These are phyloP conservation scores for Penicillium antarcticum DNA, from an alignment of 495 filamentous ascomycete genomes.

Conservation along the genomic window DNA sequence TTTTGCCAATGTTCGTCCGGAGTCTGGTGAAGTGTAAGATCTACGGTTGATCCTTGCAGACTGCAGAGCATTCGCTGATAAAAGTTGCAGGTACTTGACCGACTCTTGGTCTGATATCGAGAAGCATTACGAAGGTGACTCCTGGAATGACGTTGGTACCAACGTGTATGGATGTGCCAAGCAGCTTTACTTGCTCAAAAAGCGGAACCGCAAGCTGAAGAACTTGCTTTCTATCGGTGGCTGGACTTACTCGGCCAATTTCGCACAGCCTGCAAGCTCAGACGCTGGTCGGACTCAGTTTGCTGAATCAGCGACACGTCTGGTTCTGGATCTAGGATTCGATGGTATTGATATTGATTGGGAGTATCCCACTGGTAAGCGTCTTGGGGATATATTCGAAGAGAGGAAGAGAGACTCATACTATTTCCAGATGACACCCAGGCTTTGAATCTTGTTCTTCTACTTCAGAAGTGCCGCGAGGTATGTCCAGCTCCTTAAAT, in stretches of 20 bases:
- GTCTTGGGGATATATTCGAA: neutral
- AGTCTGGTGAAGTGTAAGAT: conserved; percentile 71
- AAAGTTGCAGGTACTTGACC: conserved; percentile 57
- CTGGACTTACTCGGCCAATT: conserved; percentile 93
- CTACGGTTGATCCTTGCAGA: neutral
- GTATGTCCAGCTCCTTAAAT: conserved; percentile 20
- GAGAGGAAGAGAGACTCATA: conserved; percentile 3
- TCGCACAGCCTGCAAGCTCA: conserved; percentile 61
- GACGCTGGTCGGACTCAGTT: conserved; percentile 67
- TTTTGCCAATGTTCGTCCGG: conserved; percentile 77
- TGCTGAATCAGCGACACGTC: conserved; percentile 62
- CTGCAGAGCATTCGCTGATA: neutral
- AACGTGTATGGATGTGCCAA: conserved; percentile 69
- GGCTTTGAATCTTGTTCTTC: conserved; percentile 64
- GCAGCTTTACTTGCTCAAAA: conserved; percentile 90
- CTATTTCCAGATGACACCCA: conserved; percentile 45
- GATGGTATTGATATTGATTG: conserved; percentile 67
- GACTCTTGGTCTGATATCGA: conserved; percentile 84
- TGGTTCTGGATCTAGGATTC: conserved; percentile 66
- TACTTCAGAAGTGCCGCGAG: conserved; percentile 63
- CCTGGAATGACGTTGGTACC: conserved; percentile 43
- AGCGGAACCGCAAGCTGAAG: conserved; percentile 82
- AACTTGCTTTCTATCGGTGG: conserved; percentile 91
- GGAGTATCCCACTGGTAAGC: conserved; percentile 50
- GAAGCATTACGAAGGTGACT: conserved; percentile 67